Evolutionary conservation across 1,139 yeast species (phyloP).

Genomic region (Entelexis sorbosivorans): DNA sequence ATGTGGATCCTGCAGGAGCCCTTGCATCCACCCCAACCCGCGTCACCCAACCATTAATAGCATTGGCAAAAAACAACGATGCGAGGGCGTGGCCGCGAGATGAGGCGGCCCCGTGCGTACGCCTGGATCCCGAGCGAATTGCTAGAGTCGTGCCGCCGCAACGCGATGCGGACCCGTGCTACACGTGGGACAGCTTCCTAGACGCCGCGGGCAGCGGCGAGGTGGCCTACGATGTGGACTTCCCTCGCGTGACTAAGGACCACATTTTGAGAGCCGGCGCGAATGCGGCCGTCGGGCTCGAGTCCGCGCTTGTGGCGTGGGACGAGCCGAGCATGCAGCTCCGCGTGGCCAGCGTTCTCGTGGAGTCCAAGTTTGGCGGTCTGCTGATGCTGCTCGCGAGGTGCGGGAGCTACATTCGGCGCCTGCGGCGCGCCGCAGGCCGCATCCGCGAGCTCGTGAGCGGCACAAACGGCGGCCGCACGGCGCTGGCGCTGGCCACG

Average conservation of each 20-base stretch:
- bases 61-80: background rate
- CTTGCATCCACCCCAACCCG: slow-evolving; percentile 5
- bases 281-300: slow-evolving; percentile 10
- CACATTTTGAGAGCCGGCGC: slow-evolving; percentile 3
- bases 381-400: slow-evolving; percentile 20
- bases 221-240: background rate
- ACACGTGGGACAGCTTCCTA: background rate
- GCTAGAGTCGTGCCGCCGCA: no score
- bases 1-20: slow-evolving; percentile 2
- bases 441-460: slow-evolving; percentile 15
- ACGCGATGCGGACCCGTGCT: background rate
- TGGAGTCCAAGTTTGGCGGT: background rate
- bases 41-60: background rate
- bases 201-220: background rate
- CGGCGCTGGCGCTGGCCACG: slow-evolving; percentile 27
- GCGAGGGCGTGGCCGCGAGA: background rate
- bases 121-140: no score
- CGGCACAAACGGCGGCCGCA: slow-evolving; percentile 15
- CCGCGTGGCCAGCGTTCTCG: background rate
- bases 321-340: background rate
- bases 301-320: slow-evolving; percentile 8
- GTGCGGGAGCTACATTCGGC: slow-evolving; percentile 26
- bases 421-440: slow-evolving; percentile 25
- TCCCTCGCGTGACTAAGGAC: background rate
- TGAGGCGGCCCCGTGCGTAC: no score